Evolutionary conservation across 129 eudicot genomes (phyloP), one percentile per base, ranked within the genome.

Genomic region (Pulicaria dysenterica): DNA sequence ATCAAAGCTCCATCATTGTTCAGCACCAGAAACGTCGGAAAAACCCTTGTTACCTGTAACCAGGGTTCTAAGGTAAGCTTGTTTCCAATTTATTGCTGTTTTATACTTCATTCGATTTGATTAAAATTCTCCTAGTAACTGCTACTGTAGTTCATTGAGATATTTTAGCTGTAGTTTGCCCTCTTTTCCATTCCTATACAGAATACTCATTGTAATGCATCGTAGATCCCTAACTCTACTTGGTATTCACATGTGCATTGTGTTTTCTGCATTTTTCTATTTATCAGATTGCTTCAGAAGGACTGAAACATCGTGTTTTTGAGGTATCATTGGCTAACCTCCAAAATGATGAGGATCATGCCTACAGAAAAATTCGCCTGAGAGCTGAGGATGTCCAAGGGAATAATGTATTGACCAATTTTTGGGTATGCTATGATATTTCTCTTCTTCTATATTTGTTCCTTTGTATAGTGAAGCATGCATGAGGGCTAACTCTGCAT

Each of bases 301-400:
- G 89, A 15, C 72, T 85, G 47, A 85, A 81, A 65, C 86, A 85
- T 69, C 76, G 89, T 53, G 89, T 85, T 5, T 72, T 85, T 64
- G 89, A 82, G 86, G 73, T 77, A 10, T 78, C 84, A 0, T 50
- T 85, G 36, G 89, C 89, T 75, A 86, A 85, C 61, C 89, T 85
- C 7, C 89, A 85, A 72, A 40, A 46, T 3, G 89, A 85, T 16
- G 89, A 85, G 80, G 89, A 85, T 61, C 86, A 85, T 43, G 72
- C 78, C 9, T 82, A 69, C 82, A 82, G 89, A 67, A 85, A 85
- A 84, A 82, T 85, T 75, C 85, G 89, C 2, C 69, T 85, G 71
- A 85, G 89, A 44, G 86, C 78, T n/a, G 89, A 85, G 78, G 89
- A 85, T 61, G 89, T 85, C 36, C 84, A 85, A 71, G 89, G 89